Evolutionary conservation across 805 yeast genomes (phyloP), one percentile per base, ranked within the genome.

Genomic region (Metschnikowia arizonensis): DNA sequence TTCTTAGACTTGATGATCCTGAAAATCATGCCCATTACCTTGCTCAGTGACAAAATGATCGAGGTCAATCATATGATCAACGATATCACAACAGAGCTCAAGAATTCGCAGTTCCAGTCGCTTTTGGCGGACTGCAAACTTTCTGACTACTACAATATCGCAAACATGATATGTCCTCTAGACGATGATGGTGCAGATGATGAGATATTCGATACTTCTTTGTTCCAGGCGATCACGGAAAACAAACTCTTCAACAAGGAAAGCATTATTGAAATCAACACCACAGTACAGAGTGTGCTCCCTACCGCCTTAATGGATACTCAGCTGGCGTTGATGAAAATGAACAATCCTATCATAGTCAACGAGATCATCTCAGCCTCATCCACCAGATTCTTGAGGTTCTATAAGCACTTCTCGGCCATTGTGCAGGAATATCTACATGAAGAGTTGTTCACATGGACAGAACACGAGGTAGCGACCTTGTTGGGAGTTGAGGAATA

Each of bases 121-220:
- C 62, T 84, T 12, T 63, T 85, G 32, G 63, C 67, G 14, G 76
- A 72, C 33, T 77, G 86, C 19, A 78, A 78, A 0, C 61, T 85
- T 26, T 68, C 67, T n/a, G 78, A 83, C 45, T 79, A 77, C 53
- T 79, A 73, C 58, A 85, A 83, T 57, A 62, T 85, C 40, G 69
- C 83, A 47, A 82, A 82, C 55, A 81, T 85, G 84, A 82, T 85
- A n/a, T 81, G 78, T 61, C 83, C 85, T 11, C 62, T 83, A 15
- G 73, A 66, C 18, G 85, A 80, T 42, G 79, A 81, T 23, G 66
- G 69, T 44, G 77, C 78, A 49, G 82, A 84, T 15, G 85, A 79
- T 44, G 79, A 81, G 25, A 66, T 70, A 45, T 77, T 78, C 52
- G 81, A 83, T 43, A 79, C 78, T 25, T 74, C 79, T 18, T 72